Evolutionary conservation across 192 early-diverging fungal genomes (phyloP).

Genomic region (Spizellomyces sp.): DNA sequence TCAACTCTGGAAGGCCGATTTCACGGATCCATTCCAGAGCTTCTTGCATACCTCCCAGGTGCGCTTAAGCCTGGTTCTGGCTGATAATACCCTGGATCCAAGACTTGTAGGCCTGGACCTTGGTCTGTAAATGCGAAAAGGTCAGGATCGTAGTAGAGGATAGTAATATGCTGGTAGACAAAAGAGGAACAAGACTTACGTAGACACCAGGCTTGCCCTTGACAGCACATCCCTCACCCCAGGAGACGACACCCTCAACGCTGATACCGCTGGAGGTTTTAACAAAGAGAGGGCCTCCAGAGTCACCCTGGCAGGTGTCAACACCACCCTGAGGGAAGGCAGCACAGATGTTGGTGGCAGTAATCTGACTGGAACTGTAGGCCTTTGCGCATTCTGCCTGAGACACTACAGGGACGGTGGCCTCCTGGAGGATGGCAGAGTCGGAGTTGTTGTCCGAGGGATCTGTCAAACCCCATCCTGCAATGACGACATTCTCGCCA

Average conservation of each 20-base stretch:
- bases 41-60: too few relatives aligned
- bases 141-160: too few relatives aligned
- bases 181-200: neutral
- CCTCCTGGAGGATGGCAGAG: neutral
- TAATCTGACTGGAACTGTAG: neutral
- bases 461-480: neutral
- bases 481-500: neutral
- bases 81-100: neutral
- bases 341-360: constrained; percentile 1
- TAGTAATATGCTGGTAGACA: too few relatives aligned
- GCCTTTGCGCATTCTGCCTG: neutral
- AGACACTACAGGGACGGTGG: neutral
- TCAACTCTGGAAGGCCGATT: too few relatives aligned
- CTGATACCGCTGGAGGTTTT: neutral
- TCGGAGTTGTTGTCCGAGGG: neutral
- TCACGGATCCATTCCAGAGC: too few relatives aligned
- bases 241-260: neutral
- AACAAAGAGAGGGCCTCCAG: constrained; percentile 5
- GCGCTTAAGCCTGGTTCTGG: too few relatives aligned
- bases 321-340: neutral
- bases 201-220: constrained; percentile 9
- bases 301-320: constrained; percentile 13
- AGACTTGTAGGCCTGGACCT: neutral
- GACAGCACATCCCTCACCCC: neutral
- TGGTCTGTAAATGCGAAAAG: neutral